Percentiles rank a stretch among this genome's conserved stretches.
Evolutionary conservation across 2,329 filamentous ascomycete genomes (phyloP).

Genomic region (Cercospora beticola): DNA sequence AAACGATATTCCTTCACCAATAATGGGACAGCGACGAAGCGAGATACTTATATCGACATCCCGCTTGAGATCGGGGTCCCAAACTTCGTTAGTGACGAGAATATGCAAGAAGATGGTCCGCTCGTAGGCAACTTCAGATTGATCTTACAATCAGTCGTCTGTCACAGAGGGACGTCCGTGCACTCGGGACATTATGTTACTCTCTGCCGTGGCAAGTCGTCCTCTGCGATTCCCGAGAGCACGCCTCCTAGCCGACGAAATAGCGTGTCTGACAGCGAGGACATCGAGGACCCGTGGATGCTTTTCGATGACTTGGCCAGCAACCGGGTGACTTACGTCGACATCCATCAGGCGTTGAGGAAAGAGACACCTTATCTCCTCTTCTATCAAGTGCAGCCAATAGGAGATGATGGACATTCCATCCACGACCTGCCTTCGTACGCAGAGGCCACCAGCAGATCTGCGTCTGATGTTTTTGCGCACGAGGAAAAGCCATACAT

Average conservation of each 20-base stretch:
- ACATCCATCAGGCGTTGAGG: constrained; percentile 74
- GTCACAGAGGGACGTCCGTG: constrained; percentile 81
- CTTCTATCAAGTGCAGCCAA: constrained; percentile 92
- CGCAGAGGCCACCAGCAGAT: constrained; percentile 39
- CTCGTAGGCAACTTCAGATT: constrained; percentile 90
- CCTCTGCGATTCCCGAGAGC: constrained; percentile 46
- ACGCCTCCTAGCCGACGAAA: constrained; percentile 38
- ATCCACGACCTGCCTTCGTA: constrained; percentile 44
- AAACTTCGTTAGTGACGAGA: constrained; percentile 83
- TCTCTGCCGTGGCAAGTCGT: constrained; percentile 71
- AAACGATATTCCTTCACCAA: constrained; percentile 81
- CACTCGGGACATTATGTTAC: constrained; percentile 90
- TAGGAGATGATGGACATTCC: constrained; percentile 63
- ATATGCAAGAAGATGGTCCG: constrained; percentile 63
- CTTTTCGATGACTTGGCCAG: constrained; percentile 84
- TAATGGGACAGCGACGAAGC: constrained; percentile 66
- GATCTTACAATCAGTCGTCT: constrained; percentile 85
- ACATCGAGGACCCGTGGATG: constrained; percentile 78
- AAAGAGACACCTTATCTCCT: constrained; percentile 92
- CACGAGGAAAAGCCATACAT: constrained; percentile 31
- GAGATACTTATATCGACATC: constrained; percentile 86
- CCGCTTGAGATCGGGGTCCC: constrained; percentile 80
- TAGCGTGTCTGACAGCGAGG: constrained; percentile 45
- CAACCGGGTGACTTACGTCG: constrained; percentile 70
- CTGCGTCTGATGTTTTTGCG: constrained; percentile 29